A percentile compares a stretch with the other conserved stretches of the same genome.
Evolutionary conservation across 768 basidiomycete genomes (phyloP).

Genomic region (Kondoa subrosea): DNA sequence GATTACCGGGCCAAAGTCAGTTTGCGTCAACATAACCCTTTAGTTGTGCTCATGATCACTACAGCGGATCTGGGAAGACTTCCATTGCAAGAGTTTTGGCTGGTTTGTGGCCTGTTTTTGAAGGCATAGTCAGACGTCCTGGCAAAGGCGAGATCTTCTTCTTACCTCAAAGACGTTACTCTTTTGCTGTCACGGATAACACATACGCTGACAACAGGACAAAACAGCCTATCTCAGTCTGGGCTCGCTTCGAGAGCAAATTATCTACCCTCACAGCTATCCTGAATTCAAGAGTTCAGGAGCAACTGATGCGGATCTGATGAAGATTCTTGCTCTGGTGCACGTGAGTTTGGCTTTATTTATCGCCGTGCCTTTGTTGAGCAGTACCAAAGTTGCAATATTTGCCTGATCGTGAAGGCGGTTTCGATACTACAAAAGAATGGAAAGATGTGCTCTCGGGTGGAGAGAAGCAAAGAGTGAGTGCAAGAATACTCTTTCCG

Average conservation of each 20-base stretch:
- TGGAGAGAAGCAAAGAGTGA: slow-evolving; percentile 82
- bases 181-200: background rate
- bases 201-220: background rate
- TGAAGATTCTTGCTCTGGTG: slow-evolving; percentile 59
- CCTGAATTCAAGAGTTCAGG: slow-evolving; percentile 49
- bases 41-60: too few species aligned
- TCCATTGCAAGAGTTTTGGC: slow-evolving; percentile 49
- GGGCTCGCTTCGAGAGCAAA: slow-evolving; percentile 75
- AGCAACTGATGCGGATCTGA: slow-evolving; percentile 50
- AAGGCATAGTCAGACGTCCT: slow-evolving; percentile 35
- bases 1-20: slow-evolving; percentile 7
- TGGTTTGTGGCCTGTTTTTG: slow-evolving; percentile 58
- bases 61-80: slow-evolving; percentile 26
- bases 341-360: slow-evolving; percentile 33
- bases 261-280: slow-evolving; percentile 44
- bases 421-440: slow-evolving; percentile 75
- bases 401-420: slow-evolving; percentile 70
- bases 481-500: too few species aligned
- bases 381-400: slow-evolving; percentile 50
- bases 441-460: slow-evolving; percentile 93
- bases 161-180: slow-evolving; percentile 56
- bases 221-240: slow-evolving; percentile 62
- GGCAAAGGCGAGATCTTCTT: slow-evolving; percentile 47
- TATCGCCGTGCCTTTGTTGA: background rate
- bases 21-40: background rate